Conservation (phyloP, 2,329 filamentous ascomycete species). For the Sclerotinia trifoliorum region DNA sequence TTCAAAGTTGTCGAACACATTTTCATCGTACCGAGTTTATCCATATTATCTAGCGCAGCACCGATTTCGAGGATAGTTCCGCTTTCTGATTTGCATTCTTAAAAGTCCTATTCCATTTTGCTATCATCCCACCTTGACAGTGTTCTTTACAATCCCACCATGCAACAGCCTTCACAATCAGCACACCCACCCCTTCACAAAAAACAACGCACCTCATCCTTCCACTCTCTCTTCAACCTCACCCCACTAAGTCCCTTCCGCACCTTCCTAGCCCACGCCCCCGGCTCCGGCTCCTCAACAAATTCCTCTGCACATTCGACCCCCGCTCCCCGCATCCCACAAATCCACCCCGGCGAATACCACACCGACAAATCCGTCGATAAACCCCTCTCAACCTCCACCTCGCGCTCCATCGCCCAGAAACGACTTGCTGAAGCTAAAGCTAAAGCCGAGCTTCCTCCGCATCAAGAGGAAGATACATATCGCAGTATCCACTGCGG, state of each 20-base stretch:
- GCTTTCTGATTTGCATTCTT: too few relatives aligned
- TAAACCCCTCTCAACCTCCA: slow-evolving; percentile 4
- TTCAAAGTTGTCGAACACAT: neutral
- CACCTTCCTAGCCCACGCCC: neutral
- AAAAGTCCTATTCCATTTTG: neutral
- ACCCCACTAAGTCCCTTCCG: neutral
- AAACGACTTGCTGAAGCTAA: neutral
- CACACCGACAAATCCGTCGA: neutral
- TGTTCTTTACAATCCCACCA: neutral
- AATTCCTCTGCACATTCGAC: neutral
- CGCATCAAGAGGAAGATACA: slow-evolving; percentile 4
- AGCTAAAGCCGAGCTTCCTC: neutral
- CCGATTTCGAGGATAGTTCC: neutral
- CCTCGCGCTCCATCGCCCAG: neutral
- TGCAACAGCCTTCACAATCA: neutral
- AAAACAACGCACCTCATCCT: neutral
- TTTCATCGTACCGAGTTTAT: neutral
- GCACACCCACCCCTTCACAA: neutral
- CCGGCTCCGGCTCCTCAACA: neutral
- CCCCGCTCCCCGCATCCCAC: neutral
- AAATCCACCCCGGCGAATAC: slow-evolving; percentile 14
- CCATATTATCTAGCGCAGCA: neutral
- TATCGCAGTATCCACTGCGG: slow-evolving; percentile 20
- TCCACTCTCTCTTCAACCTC: slow-evolving; percentile 5
- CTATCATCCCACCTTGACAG: neutral